Evolutionary conservation across 768 basidiomycete species (phyloP).

Genomic region (Tricholoma flavovirens): DNA sequence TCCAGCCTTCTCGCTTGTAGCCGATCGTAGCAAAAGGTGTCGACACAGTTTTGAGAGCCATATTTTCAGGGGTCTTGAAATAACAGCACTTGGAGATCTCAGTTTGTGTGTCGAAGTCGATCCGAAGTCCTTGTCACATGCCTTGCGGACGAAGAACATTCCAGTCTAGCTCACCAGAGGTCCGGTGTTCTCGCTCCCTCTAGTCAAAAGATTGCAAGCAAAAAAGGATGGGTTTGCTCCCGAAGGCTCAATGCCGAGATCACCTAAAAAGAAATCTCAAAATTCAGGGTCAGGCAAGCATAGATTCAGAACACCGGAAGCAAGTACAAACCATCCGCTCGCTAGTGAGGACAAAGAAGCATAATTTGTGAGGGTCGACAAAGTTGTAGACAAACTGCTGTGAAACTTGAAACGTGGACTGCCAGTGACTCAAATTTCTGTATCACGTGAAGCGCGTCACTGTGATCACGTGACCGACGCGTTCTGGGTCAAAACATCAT

Average conservation of each 20-base stretch:
- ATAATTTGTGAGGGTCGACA: not conserved
- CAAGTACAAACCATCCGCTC: not conserved
- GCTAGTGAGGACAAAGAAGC: not conserved
- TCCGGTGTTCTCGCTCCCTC: not conserved
- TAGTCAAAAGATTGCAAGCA: not conserved
- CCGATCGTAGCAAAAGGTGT: not conserved
- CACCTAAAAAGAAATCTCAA: no score
- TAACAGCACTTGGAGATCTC: not conserved
- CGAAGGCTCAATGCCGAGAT: not conserved
- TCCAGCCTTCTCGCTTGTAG: not conserved
- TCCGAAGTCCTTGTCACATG: not conserved
- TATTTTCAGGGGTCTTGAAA: no score
- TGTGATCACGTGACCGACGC: not conserved
- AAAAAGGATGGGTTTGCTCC: not conserved
- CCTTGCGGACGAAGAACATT: not conserved
- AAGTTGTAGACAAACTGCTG: not conserved
- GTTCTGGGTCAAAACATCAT: no score
- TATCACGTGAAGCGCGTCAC: not conserved
- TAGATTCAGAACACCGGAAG: not conserved
- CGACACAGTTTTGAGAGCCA: no score
- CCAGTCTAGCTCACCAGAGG: not conserved
- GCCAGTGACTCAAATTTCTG: not conserved
- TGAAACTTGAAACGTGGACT: not conserved
- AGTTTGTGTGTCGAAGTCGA: not conserved
- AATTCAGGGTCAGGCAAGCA: not conserved